Evolutionary conservation across 73 alveolate species (phyloP).

Genomic region (Paramecium caudatum): DNA sequence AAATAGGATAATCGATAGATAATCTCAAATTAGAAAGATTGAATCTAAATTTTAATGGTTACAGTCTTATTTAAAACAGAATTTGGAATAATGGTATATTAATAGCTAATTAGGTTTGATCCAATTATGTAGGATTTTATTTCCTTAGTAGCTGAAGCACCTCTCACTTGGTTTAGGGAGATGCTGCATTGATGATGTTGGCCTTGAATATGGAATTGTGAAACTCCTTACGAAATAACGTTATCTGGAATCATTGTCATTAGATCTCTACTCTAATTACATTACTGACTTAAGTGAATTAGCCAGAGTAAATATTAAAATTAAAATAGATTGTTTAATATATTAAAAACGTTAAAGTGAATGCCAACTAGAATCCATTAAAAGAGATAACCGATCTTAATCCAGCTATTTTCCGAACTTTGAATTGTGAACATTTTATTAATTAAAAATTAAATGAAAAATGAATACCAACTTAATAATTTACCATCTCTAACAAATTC

Average conservation of each 20-base stretch:
- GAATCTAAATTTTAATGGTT: neutral
- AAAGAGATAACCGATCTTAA: neutral
- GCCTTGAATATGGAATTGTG: neutral
- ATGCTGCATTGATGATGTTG: slow-evolving; percentile 10
- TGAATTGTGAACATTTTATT: slow-evolving; percentile 22
- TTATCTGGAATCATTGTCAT: neutral
- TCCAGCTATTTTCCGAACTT: slow-evolving; percentile 17
- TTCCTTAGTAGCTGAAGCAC: neutral
- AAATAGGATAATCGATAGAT: neutral
- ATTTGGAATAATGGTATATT: slow-evolving; percentile 6
- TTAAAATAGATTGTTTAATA: neutral
- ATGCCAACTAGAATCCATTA: slow-evolving; percentile 29
- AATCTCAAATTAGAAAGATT: neutral
- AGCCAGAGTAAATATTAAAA: neutral
- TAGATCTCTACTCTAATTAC: slow-evolving; percentile 6
- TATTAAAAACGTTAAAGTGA: neutral
- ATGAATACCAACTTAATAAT: slow-evolving; percentile 3
- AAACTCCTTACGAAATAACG: neutral
- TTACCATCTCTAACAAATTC: slow-evolving; percentile 44
- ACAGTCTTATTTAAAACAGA: neutral
- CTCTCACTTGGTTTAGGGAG: neutral
- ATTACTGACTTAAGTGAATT: slow-evolving; percentile 15
- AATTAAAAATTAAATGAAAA: slow-evolving; percentile 11
- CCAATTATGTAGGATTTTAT: neutral
- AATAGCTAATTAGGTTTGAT: neutral